phyloP scores from a whole-genome alignment of 495 filamentous ascomycete genomes.

The Astrocystis sublimbata region DNA sequence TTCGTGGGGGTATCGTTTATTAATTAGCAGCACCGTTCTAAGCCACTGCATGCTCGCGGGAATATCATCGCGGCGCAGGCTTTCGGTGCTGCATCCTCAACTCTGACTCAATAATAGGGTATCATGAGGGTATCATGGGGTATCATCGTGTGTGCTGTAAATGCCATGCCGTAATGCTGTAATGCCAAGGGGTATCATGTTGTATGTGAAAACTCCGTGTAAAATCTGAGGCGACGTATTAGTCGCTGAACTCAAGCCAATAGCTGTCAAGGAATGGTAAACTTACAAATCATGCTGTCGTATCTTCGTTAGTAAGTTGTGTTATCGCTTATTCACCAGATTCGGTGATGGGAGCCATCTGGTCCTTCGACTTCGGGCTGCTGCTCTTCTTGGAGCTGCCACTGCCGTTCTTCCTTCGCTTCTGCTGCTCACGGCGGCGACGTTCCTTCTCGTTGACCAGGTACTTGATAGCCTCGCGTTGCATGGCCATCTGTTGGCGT shows the following conservation, averaged over 20 bases:
- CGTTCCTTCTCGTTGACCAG: slow-evolving; percentile 51
- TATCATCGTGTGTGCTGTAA: slow-evolving; percentile 20
- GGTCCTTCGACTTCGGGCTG: slow-evolving; percentile 43
- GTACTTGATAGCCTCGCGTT: slow-evolving; percentile 47
- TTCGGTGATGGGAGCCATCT: slow-evolving; percentile 54
- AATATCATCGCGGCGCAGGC: slow-evolving; percentile 11
- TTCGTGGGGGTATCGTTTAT: background rate
- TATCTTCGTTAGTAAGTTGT: slow-evolving; percentile 15
- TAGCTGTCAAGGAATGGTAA: background rate
- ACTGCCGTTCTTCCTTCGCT: slow-evolving; percentile 33
- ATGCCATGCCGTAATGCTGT: slow-evolving; percentile 1
- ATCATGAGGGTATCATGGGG: slow-evolving; percentile 14
- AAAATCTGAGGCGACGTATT: slow-evolving; percentile 1
- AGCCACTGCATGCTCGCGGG: slow-evolving; percentile 1
- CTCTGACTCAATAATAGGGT: slow-evolving; percentile 7
- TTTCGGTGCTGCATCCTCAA: background rate
- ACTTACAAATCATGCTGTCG: slow-evolving; percentile 33
- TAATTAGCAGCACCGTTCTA: slow-evolving; percentile 2
- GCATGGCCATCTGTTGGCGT: slow-evolving; percentile 45
- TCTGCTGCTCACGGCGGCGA: slow-evolving; percentile 35
- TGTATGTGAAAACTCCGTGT: slow-evolving; percentile 2
- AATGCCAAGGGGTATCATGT: slow-evolving; percentile 18
- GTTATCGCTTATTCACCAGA: slow-evolving; percentile 30
- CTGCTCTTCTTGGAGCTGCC: slow-evolving; percentile 43
- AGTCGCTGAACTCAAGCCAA: background rate